A percentile compares a stretch with the other conserved stretches of the same genome.
Evolutionary conservation across 2,329 filamentous ascomycete genomes (phyloP).

Genomic region (Arthrobotrys conoides): DNA sequence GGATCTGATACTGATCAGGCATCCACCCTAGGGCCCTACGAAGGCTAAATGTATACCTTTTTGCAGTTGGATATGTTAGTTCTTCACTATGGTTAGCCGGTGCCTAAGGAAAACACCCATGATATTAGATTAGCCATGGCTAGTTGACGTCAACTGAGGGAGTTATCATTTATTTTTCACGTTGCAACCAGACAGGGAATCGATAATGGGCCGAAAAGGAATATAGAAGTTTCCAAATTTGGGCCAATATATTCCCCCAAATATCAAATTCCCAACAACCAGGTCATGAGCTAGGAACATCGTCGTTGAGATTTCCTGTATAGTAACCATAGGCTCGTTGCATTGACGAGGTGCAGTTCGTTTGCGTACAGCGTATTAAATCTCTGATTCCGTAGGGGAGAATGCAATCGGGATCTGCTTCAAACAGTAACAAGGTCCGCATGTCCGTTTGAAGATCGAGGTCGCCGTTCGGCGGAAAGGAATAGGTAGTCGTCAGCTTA

Average conservation of each 20-base stretch:
- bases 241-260: background rate
- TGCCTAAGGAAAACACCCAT: slow-evolving; percentile 2
- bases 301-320: background rate
- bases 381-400: background rate
- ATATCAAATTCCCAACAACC: slow-evolving; percentile 15
- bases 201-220: background rate
- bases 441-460: background rate
- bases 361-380: background rate
- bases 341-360: background rate
- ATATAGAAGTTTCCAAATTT: background rate
- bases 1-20: slow-evolving; percentile 26
- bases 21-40: background rate
- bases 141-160: background rate
- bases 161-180: background rate
- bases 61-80: slow-evolving; percentile 17
- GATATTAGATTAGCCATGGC: background rate
- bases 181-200: background rate
- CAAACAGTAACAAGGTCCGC: background rate
- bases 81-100: slow-evolving; percentile 16
- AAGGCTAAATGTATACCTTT: background rate
- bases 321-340: background rate
- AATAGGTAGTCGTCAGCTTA: slow-evolving; percentile 14
- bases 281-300: background rate
- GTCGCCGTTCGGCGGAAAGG: slow-evolving; percentile 14
- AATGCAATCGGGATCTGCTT: background rate